Evolutionary conservation across 2,329 filamentous ascomycete genomes (phyloP).

Genomic region (Venturia pyrina): DNA sequence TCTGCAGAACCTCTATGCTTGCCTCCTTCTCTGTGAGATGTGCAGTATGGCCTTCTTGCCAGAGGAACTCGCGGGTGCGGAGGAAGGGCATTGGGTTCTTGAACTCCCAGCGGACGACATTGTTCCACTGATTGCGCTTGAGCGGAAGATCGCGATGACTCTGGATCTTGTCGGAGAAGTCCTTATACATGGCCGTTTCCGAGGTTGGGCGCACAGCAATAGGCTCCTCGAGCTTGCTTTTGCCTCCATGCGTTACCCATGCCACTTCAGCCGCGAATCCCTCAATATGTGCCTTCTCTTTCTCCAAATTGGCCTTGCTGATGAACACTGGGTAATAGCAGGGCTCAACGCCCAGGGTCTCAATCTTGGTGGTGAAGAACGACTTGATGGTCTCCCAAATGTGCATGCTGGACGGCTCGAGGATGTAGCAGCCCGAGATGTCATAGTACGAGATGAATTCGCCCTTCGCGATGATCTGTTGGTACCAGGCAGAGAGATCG

Average conservation of each 20-base stretch:
- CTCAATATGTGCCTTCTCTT: constrained; percentile 93
- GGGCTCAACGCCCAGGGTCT: constrained; percentile 66
- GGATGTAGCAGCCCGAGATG: constrained; percentile 94
- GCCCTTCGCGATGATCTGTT: constrained; percentile 92
- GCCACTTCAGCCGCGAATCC: constrained; percentile 72
- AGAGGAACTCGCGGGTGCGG: constrained; percentile 87
- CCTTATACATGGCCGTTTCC: constrained; percentile 81
- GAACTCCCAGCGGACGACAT: constrained; percentile 89
- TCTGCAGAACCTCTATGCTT: constrained; percentile 78
- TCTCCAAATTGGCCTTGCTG: constrained; percentile 73
- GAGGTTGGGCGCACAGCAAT: constrained; percentile 60
- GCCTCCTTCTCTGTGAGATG: constrained; percentile 78
- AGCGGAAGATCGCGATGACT: constrained; percentile 91
- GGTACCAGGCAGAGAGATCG: constrained; percentile 89
- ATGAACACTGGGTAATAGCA: constrained; percentile 96
- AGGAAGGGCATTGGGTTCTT: constrained; percentile 84
- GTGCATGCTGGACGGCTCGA: constrained; percentile 57
- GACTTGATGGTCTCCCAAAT: constrained; percentile 59
- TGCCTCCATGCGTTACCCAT: constrained; percentile 49
- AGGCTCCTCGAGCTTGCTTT: constrained; percentile 79
- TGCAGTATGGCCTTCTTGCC: constrained; percentile 95
- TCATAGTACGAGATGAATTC: constrained; percentile 98
- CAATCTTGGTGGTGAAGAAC: constrained; percentile 58
- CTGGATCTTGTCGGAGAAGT: constrained; percentile 95
- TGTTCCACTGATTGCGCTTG: constrained; percentile 97